Evolutionary conservation across 1,284 basidiomycete species (phyloP).

Genomic region (Ustilago sp.): DNA sequence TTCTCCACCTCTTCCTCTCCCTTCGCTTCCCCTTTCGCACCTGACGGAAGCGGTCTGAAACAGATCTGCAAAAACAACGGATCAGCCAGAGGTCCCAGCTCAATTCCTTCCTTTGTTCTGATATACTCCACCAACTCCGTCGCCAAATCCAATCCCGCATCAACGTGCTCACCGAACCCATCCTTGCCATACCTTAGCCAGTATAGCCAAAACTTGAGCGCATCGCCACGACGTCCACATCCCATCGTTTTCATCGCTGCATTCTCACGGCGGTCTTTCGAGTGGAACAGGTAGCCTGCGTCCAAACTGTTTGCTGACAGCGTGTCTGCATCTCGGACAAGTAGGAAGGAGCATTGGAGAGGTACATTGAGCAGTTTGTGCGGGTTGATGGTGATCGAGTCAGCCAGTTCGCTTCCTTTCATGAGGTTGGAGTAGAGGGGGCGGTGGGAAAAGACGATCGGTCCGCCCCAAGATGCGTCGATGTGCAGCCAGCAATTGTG

Average conservation of each 20-base stretch:
- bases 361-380: conserved; percentile 71
- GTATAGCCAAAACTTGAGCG: conserved; percentile 70
- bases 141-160: conserved; percentile 54
- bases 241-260: conserved; percentile 66
- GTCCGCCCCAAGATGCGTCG: conserved; percentile 71
- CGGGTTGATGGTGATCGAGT: conserved; percentile 70
- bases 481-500: conserved; percentile 70
- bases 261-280: conserved; percentile 42
- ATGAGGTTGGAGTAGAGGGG: conserved; percentile 46
- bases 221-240: conserved; percentile 70
- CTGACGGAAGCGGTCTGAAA: conserved; percentile 51
- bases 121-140: conserved; percentile 47
- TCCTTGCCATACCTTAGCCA: conserved; percentile 69
- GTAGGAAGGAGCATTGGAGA: conserved; percentile 70
- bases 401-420: conserved; percentile 61
- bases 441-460: conserved; percentile 67
- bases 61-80: conserved; percentile 65
- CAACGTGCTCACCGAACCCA: conserved; percentile 66
- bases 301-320: conserved; percentile 69
- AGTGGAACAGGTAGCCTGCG: conserved; percentile 71
- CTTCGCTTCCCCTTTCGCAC: not conserved
- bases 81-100: conserved; percentile 56
- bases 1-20: conserved; percentile 16
- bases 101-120: conserved; percentile 31
- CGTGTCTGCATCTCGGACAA: conserved; percentile 65